Conservation (phyloP, 169 alveolate species). For the Theileria annulata region DNA sequence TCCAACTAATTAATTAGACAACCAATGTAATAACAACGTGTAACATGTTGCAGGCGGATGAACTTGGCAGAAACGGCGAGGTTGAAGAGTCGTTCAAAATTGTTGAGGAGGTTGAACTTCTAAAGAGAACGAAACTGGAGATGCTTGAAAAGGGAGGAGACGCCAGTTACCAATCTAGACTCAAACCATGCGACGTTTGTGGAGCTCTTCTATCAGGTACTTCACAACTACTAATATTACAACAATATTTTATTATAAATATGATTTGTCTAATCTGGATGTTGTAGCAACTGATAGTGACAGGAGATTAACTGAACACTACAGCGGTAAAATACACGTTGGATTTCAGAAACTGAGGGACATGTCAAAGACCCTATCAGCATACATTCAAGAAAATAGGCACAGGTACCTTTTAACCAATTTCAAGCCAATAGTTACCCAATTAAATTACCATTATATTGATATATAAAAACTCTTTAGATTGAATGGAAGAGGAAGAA, state of each 20-base stretch:
- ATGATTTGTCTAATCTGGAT: no score
- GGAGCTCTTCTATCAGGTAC: slow-evolving; percentile 81
- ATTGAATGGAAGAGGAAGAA: slow-evolving; percentile 1
- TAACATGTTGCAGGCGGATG: slow-evolving; percentile 40
- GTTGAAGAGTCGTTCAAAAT: slow-evolving; percentile 74
- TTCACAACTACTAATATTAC: not conserved
- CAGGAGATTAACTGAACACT: slow-evolving; percentile 79
- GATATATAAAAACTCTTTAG: not conserved
- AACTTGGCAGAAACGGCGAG: slow-evolving; percentile 74
- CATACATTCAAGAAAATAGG: slow-evolving; percentile 43
- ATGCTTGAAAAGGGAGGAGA: slow-evolving; percentile 77
- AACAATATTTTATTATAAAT: no score
- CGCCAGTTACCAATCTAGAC: slow-evolving; percentile 70
- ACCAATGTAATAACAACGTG: not conserved
- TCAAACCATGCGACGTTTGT: slow-evolving; percentile 83
- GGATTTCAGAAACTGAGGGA: slow-evolving; percentile 80
- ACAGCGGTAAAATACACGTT: slow-evolving; percentile 78
- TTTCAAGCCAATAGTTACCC: not conserved
- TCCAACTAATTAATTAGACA: not conserved
- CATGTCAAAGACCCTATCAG: slow-evolving; percentile 53
- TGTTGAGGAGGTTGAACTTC: slow-evolving; percentile 72
- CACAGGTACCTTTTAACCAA: slow-evolving; percentile 13
- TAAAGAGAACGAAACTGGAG: slow-evolving; percentile 71
- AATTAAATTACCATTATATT: not conserved
- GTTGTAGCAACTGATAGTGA: slow-evolving; percentile 72